These are phyloP conservation scores for Lanmaoa pseudosensibilis DNA, from an alignment of 768 basidiomycete species.

Conservation along the genomic window DNA sequence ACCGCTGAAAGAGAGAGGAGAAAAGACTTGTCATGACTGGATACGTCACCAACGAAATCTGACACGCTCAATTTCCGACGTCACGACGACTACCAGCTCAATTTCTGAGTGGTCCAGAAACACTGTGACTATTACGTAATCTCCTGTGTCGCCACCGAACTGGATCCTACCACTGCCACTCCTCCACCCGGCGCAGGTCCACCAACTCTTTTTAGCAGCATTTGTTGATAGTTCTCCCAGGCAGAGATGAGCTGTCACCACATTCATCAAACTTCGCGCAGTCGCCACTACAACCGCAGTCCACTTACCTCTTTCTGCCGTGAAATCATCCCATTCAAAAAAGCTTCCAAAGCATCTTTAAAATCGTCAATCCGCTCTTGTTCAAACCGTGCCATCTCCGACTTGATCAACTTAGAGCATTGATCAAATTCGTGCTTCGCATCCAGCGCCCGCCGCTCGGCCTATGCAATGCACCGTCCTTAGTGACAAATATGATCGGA, in stretches of 20 bases:
- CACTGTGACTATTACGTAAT: conserved; percentile 8
- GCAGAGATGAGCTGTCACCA: conserved; percentile 60
- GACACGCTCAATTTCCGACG: too few species aligned
- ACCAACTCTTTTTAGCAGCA: conserved; percentile 54
- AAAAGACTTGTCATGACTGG: not conserved
- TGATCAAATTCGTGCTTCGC: conserved; percentile 88
- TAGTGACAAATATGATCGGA: not conserved
- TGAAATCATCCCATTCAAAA: conserved; percentile 83
- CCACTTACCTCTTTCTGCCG: conserved; percentile 73
- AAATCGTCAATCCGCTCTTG: conserved; percentile 93
- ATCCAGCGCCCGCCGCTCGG: conserved; percentile 81
- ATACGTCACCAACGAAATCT: too few species aligned
- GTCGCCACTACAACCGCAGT: too few species aligned
- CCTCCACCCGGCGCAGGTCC: not conserved
- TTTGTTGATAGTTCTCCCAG: conserved; percentile 84
- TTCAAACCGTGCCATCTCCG: conserved; percentile 89
- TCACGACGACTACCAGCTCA: not conserved
- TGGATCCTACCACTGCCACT: not conserved
- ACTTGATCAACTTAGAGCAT: conserved; percentile 83
- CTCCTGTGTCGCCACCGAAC: not conserved
- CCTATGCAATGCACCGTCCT: conserved; percentile 42
- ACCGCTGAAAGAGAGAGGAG: not conserved
- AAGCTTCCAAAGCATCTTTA: conserved; percentile 76
- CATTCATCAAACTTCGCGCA: not conserved
- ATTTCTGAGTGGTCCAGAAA: conserved; percentile 8